Evolutionary conservation across 2,329 filamentous ascomycete species (phyloP).

Genomic region (Claviceps fusiformis): DNA sequence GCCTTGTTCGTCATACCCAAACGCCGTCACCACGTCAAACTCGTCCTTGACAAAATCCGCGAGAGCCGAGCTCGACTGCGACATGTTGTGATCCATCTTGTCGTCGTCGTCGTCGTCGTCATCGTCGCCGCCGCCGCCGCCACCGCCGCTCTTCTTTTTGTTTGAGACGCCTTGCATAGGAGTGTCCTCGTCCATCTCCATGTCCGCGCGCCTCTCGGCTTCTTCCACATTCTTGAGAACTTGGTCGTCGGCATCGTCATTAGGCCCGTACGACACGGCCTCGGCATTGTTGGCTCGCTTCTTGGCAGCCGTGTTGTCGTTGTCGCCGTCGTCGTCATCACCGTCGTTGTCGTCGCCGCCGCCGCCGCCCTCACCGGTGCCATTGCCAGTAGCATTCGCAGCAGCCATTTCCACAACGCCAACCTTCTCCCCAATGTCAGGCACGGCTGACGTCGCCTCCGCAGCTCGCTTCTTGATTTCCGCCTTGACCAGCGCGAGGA

Average conservation of each 20-base stretch:
- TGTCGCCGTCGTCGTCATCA: conserved; percentile 64
- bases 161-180: conserved; percentile 21
- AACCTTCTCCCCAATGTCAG: conserved; percentile 50
- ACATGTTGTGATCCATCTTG: conserved; percentile 24
- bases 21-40: conserved; percentile 55
- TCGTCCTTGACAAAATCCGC: conserved; percentile 51
- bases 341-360: conserved; percentile 36
- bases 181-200: conserved; percentile 32
- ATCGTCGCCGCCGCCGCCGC: conserved; percentile 18
- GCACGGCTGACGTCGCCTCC: conserved; percentile 54
- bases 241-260: conserved; percentile 79
- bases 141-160: conserved; percentile 22
- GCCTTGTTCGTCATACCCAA: conserved; percentile 62
- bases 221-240: conserved; percentile 53
- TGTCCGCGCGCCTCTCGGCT: conserved; percentile 38
- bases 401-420: conserved; percentile 40
- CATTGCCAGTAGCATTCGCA: conserved; percentile 18
- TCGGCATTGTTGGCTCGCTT: conserved; percentile 63
- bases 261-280: conserved; percentile 78
- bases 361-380: conserved; percentile 19
- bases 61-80: conserved; percentile 32
- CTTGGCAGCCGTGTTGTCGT: conserved; percentile 64
- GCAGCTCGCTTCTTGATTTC: conserved; percentile 73
- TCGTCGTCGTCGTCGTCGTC: too few species aligned
- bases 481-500: conserved; percentile 57